Evolutionary conservation across 2,329 filamentous ascomycete species (phyloP).

Genomic region (Diaporthe velutina): DNA sequence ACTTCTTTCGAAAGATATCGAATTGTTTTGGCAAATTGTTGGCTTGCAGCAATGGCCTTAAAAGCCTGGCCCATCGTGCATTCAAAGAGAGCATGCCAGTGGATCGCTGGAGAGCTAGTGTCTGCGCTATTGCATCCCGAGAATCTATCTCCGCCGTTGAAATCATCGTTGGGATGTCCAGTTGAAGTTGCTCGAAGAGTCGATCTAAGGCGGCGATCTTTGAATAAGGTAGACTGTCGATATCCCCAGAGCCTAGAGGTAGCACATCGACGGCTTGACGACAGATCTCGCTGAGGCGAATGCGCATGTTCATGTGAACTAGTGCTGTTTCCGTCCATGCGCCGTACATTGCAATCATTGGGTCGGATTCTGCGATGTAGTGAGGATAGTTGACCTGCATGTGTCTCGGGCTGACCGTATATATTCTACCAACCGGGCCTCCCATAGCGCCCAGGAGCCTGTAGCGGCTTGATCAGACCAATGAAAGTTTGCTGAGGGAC

Average conservation of each 20-base stretch:
- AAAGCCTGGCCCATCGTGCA: conserved; percentile 31
- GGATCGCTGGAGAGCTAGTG: conserved; percentile 26
- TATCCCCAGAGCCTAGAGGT: conserved; percentile 29
- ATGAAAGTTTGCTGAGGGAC: not conserved
- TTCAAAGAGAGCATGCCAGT: conserved; percentile 24
- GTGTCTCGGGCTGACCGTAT: conserved; percentile 53
- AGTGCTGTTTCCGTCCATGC: conserved; percentile 25
- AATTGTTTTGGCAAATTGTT: conserved; percentile 31
- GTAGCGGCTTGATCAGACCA: not conserved
- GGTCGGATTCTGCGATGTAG: conserved; percentile 47
- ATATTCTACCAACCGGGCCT: conserved; percentile 52
- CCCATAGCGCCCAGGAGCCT: conserved; percentile 54
- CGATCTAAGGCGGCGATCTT: conserved; percentile 42
- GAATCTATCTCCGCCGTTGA: not conserved
- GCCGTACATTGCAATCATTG: not conserved
- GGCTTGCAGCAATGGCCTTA: conserved; percentile 34
- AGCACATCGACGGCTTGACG: conserved; percentile 43
- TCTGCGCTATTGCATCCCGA: not conserved
- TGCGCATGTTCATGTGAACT: conserved; percentile 34
- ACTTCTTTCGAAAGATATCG: conserved; percentile 26
- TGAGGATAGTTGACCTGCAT: conserved; percentile 55
- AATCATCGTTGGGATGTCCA: not conserved
- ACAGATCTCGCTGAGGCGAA: conserved; percentile 43
- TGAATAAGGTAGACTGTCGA: conserved; percentile 42
- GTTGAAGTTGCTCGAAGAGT: conserved; percentile 41